Conservation (phyloP, 2,329 filamentous ascomycete genomes). For the Ciborinia camelliae region DNA sequence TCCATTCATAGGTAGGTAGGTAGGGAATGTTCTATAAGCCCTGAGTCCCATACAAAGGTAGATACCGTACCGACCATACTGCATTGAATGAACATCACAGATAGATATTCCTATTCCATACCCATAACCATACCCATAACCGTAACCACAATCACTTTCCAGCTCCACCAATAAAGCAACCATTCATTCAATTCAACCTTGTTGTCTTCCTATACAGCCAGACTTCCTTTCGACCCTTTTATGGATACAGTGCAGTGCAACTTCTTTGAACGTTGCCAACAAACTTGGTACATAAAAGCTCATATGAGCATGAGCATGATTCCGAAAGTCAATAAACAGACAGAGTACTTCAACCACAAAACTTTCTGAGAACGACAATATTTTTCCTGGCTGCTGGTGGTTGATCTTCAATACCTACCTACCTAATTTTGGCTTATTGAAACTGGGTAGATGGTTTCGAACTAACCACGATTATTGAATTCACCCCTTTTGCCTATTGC, state of each 20-base stretch:
- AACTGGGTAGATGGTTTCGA: not conserved
- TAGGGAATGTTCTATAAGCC: too few relatives aligned
- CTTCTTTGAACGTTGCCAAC: too few relatives aligned
- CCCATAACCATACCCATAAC: too few relatives aligned
- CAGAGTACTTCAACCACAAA: not conserved
- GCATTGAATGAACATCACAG: too few relatives aligned
- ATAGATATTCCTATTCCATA: too few relatives aligned
- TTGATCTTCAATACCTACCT: not conserved
- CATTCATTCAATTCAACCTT: not conserved
- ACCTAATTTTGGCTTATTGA: not conserved
- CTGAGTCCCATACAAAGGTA: too few relatives aligned
- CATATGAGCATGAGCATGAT: not conserved
- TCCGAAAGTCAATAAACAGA: not conserved
- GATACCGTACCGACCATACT: too few relatives aligned
- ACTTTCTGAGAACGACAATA: not conserved
- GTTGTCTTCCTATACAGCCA: not conserved
- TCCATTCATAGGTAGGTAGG: too few relatives aligned
- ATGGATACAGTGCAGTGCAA: not conserved
- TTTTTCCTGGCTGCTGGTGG: not conserved
- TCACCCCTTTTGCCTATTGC: conserved; percentile 1
- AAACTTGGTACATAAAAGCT: not conserved
- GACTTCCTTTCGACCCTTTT: not conserved
- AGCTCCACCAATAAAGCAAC: too few relatives aligned
- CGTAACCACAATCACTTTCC: too few relatives aligned
- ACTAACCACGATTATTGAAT: not conserved